These are phyloP conservation scores for Starmerella stellata DNA, from an alignment of 805 yeast species.

Conservation along the genomic window DNA sequence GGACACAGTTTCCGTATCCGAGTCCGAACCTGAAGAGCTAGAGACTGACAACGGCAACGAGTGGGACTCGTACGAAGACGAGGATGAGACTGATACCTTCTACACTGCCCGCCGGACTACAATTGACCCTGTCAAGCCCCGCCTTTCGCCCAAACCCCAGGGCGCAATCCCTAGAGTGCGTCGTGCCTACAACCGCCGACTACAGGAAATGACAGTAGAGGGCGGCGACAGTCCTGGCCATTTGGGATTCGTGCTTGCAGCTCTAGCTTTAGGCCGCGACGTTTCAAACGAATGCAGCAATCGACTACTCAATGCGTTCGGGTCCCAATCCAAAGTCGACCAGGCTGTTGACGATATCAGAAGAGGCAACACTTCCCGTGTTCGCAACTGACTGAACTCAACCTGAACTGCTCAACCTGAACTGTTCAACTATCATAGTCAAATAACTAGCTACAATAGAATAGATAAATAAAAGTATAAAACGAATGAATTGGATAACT, in stretches of 20 bases:
- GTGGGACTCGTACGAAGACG: too few relatives aligned
- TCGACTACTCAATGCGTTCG: constrained; percentile 6
- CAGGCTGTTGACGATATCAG: constrained; percentile 9
- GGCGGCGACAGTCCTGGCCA: constrained; percentile 2
- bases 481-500: too few relatives aligned
- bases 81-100: too few relatives aligned
- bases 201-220: not conserved
- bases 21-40: not conserved
- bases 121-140: too few relatives aligned
- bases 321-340: constrained; percentile 8
- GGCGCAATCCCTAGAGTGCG: not conserved
- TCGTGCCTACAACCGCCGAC: not conserved
- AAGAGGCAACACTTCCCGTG: not conserved
- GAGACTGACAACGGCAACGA: too few relatives aligned
- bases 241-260: constrained; percentile 6
- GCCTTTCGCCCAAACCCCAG: too few relatives aligned
- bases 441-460: too few relatives aligned
- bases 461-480: too few relatives aligned
- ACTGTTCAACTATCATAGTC: too few relatives aligned
- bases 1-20: not conserved
- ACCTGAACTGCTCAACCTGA: too few relatives aligned
- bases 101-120: too few relatives aligned
- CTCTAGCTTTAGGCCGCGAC: constrained; percentile 10
- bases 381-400: too few relatives aligned
- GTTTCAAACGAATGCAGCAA: constrained; percentile 9